Percentiles rank a stretch among this genome's conserved stretches.
phyloP scores from a whole-genome alignment of 352 stramenopile genomes.

The Globisporangium emineosum region DNA sequence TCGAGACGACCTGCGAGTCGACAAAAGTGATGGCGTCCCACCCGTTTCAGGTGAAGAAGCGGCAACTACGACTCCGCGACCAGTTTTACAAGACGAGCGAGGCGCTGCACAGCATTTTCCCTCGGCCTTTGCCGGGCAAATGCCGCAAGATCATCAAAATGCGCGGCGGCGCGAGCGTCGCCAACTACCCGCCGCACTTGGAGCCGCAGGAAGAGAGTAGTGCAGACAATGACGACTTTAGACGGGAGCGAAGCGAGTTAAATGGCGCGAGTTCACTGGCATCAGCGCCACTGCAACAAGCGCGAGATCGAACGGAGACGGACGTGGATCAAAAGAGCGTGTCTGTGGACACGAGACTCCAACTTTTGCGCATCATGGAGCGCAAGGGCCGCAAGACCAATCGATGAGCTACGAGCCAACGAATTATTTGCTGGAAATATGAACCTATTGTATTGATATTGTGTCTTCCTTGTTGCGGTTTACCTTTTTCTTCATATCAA shows the following conservation, averaged over 20 bases:
- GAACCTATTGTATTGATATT: neutral
- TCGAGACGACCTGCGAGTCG: slow-evolving; percentile 64
- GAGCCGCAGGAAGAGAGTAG: neutral
- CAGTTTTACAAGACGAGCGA: slow-evolving; percentile 66
- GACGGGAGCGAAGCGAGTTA: neutral
- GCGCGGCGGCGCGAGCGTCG: slow-evolving; percentile 42
- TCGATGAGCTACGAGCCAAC: neutral
- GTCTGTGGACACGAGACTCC: slow-evolving; percentile 23
- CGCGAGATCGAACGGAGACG: neutral
- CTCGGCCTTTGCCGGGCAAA: slow-evolving; percentile 40
- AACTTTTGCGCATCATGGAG: slow-evolving; percentile 29
- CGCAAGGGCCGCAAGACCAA: slow-evolving; percentile 6
- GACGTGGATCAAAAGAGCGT: neutral
- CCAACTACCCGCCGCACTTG: slow-evolving; percentile 34
- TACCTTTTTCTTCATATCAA: neutral
- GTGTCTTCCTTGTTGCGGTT: neutral
- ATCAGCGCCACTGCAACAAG: neutral
- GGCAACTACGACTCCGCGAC: slow-evolving; percentile 42
- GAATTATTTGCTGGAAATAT: slow-evolving; percentile 1
- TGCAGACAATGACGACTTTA: neutral
- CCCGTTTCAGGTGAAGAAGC: slow-evolving; percentile 38
- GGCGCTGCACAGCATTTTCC: slow-evolving; percentile 52
- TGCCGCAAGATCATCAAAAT: slow-evolving; percentile 53
- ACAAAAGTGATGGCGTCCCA: slow-evolving; percentile 37
- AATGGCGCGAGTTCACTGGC: neutral